Evolutionary conservation across 1,284 basidiomycete species (phyloP), one percentile per base, ranked within the genome.

Genomic region (Heterobasidion irregulare): DNA sequence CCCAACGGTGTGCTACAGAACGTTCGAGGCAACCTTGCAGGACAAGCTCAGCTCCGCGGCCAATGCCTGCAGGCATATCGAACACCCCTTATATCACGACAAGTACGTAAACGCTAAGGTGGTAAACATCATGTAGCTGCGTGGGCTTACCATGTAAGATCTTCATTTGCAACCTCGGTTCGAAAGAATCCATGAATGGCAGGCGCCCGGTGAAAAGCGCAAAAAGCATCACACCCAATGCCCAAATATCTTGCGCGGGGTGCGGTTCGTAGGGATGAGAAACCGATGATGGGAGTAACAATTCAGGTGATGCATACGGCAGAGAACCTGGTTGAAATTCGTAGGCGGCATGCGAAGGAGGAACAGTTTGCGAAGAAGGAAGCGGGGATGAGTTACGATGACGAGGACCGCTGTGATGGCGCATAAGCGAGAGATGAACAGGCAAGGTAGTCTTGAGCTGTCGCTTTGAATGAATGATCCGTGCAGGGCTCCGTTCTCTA

Each of bases 231-330:
- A 94, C 85, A 0, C 94, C 94, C 1, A 96, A 71, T 0, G 94
- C 94, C 94, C 94, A 98, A 36, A 97, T 85, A 62, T 98, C 94
- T 66, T 93, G 90, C 0, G 88, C 82, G n/a, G 86, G 82, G 63
- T 82, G 68, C 6, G 78, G 70, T 57, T 67, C 64, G 63, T 68
- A 62, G 13, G 67, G 56, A 61, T 61, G 19, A 55, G 69, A 60
- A 44, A 52, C 59, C 49, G 47, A 71, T 59, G 57, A 75, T 66
- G 32, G 79, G 71, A 47, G 74, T 0, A 90, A 71, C n/a, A 89
- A 75, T 65, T 90, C 87, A 2, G 94, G 94, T 0, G 94, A 78
- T 0, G 92, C 89, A 66, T 97, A 97, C 0, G 93, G 92, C 2
- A 98, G 73, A 1, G 93, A 96, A 5, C 94, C 94, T 0, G 90